These are phyloP conservation scores for Hyphopichia fennica DNA, from an alignment of 1,139 yeast genomes.

Conservation along the genomic window DNA sequence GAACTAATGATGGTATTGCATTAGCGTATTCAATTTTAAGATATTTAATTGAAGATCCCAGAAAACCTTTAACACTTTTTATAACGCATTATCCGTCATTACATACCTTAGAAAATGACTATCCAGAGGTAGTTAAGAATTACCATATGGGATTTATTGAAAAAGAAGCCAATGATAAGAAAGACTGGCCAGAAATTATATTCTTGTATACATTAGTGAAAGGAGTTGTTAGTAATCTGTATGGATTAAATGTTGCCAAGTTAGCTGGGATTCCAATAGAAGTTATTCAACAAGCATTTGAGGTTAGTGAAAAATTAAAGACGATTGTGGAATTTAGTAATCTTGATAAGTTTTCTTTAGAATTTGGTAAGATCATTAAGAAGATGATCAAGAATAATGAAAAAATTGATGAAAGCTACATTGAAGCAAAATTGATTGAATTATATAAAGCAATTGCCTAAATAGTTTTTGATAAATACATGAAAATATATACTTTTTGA, in stretches of 20 bases:
- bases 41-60: constrained; percentile 50
- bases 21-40: constrained; percentile 77
- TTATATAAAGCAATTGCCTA: not conserved
- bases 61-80: constrained; percentile 63
- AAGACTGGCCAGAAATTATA: constrained; percentile 43
- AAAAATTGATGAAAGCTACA: not conserved
- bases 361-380: constrained; percentile 6
- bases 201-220: constrained; percentile 61
- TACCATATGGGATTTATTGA: constrained; percentile 78
- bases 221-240: constrained; percentile 66
- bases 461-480: not conserved
- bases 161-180: constrained; percentile 23
- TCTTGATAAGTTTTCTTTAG: not conserved
- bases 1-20: constrained; percentile 86
- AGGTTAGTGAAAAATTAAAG: constrained; percentile 45
- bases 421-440: not conserved
- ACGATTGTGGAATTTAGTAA: constrained; percentile 21
- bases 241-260: constrained; percentile 78
- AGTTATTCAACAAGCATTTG: constrained; percentile 51
- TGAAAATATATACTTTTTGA: too few species aligned
- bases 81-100: constrained; percentile 88
- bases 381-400: not conserved
- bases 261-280: constrained; percentile 59
- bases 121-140: constrained; percentile 46
- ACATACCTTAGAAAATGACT: constrained; percentile 48